Percentiles rank a stretch among this genome's conserved stretches.
Evolutionary conservation across 2,329 filamentous ascomycete genomes (phyloP).

Genomic region (Septoria petroselini): DNA sequence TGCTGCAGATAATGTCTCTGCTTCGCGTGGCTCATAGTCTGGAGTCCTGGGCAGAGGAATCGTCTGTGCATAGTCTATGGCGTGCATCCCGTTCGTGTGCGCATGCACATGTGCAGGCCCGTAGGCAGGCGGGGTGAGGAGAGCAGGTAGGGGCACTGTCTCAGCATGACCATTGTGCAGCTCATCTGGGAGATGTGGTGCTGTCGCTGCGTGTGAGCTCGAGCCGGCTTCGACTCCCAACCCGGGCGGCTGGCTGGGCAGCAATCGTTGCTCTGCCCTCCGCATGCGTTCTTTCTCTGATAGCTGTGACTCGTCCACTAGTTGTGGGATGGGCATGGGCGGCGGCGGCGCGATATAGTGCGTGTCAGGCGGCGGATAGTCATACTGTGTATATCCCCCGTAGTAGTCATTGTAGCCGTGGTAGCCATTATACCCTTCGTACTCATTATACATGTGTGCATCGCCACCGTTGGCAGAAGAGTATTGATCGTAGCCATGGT

Average conservation of each 20-base stretch:
- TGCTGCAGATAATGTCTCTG: conserved; percentile 3
- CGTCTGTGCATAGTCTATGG: conserved; percentile 16
- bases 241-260: conserved; percentile 74
- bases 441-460: conserved; percentile 3
- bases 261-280: conserved; percentile 70
- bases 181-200: conserved; percentile 33
- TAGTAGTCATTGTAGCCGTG: conserved; percentile 20
- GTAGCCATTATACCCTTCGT: conserved; percentile 18
- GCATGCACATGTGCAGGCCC: conserved; percentile 9
- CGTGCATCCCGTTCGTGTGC: conserved; percentile 6
- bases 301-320: conserved; percentile 59
- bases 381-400: conserved; percentile 6
- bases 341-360: conserved; percentile 21
- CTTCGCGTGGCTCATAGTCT: conserved; percentile 18
- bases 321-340: conserved; percentile 51
- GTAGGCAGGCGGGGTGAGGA: conserved; percentile 25
- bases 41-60: conserved; percentile 21
- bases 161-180: conserved; percentile 10
- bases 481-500: conserved; percentile 28
- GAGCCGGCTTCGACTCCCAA: conserved; percentile 27
- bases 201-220: conserved; percentile 37
- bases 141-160: conserved; percentile 20
- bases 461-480: conserved; percentile 17
- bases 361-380: conserved; percentile 14
- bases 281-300: conserved; percentile 80